These are phyloP conservation scores for Ogataea ganodermae DNA, from an alignment of 805 yeast genomes.

Conservation along the genomic window DNA sequence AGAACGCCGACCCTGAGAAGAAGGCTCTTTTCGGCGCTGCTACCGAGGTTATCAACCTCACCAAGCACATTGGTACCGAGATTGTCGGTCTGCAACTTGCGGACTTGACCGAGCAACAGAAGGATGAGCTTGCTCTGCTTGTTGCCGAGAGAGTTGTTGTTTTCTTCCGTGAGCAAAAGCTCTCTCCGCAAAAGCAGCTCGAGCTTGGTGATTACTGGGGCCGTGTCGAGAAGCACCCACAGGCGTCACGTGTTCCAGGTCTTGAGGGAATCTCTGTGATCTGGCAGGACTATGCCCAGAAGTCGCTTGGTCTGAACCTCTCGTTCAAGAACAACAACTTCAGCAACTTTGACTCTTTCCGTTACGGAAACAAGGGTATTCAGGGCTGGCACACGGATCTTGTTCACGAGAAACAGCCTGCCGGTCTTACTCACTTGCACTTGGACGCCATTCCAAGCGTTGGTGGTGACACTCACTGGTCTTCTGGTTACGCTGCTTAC, in stretches of 20 bases:
- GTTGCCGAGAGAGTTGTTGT: slow-evolving; percentile 54
- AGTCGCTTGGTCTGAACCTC: slow-evolving; percentile 24
- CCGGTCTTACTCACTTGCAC: slow-evolving; percentile 56
- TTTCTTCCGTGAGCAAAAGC: slow-evolving; percentile 50
- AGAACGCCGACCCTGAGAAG: slow-evolving; percentile 44
- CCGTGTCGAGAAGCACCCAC: slow-evolving; percentile 42
- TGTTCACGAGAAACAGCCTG: slow-evolving; percentile 57
- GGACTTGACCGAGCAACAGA: slow-evolving; percentile 44
- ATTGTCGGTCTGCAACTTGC: slow-evolving; percentile 47
- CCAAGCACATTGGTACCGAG: slow-evolving; percentile 52
- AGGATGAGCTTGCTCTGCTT: slow-evolving; percentile 49
- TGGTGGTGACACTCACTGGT: slow-evolving; percentile 62
- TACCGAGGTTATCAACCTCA: slow-evolving; percentile 43
- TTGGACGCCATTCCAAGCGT: slow-evolving; percentile 49
- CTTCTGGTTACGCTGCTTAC: slow-evolving; percentile 59
- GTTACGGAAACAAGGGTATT: slow-evolving; percentile 18
- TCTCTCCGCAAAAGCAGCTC: slow-evolving; percentile 44
- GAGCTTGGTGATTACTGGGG: slow-evolving; percentile 50
- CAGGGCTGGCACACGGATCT: slow-evolving; percentile 55
- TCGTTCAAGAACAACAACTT: slow-evolving; percentile 26
- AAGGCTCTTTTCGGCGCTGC: slow-evolving; percentile 44
- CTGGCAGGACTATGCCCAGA: slow-evolving; percentile 41
- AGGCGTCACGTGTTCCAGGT: slow-evolving; percentile 38
- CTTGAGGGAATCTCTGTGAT: slow-evolving; percentile 42
- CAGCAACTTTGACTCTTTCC: slow-evolving; percentile 23